Conservation (phyloP, 2,329 filamentous ascomycete genomes). For the Trichoderma oligosporum region DNA sequence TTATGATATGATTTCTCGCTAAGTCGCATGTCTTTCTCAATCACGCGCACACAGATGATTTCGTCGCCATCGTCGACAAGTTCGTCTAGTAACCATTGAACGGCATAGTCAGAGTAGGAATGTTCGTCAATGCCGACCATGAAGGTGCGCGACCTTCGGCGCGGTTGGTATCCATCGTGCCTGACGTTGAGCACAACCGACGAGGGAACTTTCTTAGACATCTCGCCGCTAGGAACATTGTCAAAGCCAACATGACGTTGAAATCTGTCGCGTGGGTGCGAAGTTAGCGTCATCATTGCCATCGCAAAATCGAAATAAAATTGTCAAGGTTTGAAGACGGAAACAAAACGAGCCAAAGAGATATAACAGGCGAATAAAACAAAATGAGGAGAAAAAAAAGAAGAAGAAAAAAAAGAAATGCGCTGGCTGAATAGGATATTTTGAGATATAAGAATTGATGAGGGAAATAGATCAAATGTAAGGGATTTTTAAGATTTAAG, state of each 20-base stretch:
- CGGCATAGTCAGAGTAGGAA: conserved; percentile 84
- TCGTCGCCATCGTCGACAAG: conserved; percentile 91
- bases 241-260: conserved; percentile 59
- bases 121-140: conserved; percentile 90
- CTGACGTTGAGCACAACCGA: conserved; percentile 81
- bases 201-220: conserved; percentile 52
- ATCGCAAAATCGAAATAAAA: conserved; percentile 10
- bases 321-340: not conserved
- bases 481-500: too few species aligned
- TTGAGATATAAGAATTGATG: not conserved
- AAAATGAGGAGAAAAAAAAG: not conserved
- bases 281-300: conserved; percentile 45
- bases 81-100: conserved; percentile 90
- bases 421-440: not conserved
- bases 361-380: not conserved
- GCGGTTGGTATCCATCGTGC: conserved; percentile 80
- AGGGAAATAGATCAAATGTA: not conserved
- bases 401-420: not conserved
- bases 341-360: not conserved
- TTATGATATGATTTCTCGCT: conserved; percentile 69
- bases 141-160: conserved; percentile 78
- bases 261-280: conserved; percentile 46
- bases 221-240: conserved; percentile 55
- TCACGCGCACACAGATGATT: conserved; percentile 82
- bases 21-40: conserved; percentile 75